These are phyloP conservation scores for Sordariomycetes sp. DNA, from an alignment of 2,329 filamentous ascomycete genomes.

Conservation along the genomic window DNA sequence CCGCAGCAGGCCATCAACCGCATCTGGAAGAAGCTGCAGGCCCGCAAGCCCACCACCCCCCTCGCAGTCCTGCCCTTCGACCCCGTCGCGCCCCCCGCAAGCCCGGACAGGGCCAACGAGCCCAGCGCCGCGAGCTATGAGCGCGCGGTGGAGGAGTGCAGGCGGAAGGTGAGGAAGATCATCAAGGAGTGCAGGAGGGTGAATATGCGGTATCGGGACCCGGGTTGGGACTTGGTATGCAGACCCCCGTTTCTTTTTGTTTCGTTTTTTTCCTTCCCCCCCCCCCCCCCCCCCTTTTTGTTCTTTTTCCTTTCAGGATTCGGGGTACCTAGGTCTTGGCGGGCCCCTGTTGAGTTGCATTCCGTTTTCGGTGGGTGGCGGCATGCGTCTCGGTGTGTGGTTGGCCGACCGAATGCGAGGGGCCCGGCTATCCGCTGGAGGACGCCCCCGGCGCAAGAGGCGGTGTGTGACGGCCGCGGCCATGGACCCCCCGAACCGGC, in stretches of 20 bases:
- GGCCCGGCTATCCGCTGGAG: not conserved
- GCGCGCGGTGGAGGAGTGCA: slow-evolving; percentile 50
- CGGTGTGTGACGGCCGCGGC: not conserved
- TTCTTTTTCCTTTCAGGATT: slow-evolving; percentile 16
- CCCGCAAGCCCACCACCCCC: slow-evolving; percentile 49
- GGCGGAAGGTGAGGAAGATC: slow-evolving; percentile 46
- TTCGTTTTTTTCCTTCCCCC: too few species aligned
- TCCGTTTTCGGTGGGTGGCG: not conserved
- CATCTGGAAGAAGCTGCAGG: slow-evolving; percentile 50
- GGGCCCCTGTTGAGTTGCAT: not conserved
- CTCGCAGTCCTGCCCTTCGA: slow-evolving; percentile 53
- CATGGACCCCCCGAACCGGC: not conserved
- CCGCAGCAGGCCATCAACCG: slow-evolving; percentile 55
- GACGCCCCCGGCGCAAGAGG: not conserved
- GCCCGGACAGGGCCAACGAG: slow-evolving; percentile 41
- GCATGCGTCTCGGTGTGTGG: not conserved
- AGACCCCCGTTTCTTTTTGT: too few species aligned
- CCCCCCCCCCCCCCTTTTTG: slow-evolving; percentile 8
- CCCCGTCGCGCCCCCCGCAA: slow-evolving; percentile 36
- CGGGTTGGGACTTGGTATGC: slow-evolving; percentile 43
- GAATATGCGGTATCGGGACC: slow-evolving; percentile 69
- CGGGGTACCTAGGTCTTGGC: not conserved
- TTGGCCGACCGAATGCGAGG: not conserved
- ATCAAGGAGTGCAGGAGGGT: slow-evolving; percentile 54
- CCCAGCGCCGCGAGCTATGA: slow-evolving; percentile 47